A percentile compares a stretch with the other conserved stretches of the same genome.
Evolutionary conservation across 495 filamentous ascomycete genomes (phyloP).

Genomic region (Trichoderma reesei): DNA sequence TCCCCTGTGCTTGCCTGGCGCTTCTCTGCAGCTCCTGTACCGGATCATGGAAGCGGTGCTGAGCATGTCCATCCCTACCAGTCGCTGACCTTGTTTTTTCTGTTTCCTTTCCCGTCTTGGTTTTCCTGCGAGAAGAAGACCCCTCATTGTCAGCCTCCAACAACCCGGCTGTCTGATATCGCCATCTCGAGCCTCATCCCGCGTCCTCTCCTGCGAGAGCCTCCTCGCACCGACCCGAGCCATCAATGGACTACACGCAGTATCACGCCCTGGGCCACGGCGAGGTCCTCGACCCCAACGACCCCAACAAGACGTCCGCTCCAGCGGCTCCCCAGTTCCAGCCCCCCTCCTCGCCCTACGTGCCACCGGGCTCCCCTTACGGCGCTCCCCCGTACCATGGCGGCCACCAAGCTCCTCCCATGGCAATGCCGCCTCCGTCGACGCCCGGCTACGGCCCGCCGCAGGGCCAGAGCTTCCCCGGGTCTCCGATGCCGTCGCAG

Average conservation of each 20-base stretch:
- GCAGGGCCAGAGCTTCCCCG: constrained; percentile 20
- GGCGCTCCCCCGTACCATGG: constrained; percentile 21
- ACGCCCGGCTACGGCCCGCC: constrained; percentile 26
- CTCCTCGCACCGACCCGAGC: constrained; percentile 22
- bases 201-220: no score
- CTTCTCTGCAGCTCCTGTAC: no score
- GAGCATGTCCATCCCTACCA: neutral
- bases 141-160: neutral
- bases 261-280: constrained; percentile 64
- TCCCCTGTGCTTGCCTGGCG: no score
- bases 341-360: constrained; percentile 45
- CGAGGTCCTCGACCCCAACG: constrained; percentile 50
- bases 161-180: neutral
- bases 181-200: neutral
- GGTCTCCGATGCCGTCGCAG: constrained; percentile 18
- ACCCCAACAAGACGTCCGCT: constrained; percentile 47
- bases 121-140: neutral
- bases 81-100: neutral
- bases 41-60: constrained; percentile 1
- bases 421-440: constrained; percentile 22
- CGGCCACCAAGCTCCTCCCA: constrained; percentile 18
- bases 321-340: constrained; percentile 49
- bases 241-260: constrained; percentile 71
- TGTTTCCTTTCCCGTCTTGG: neutral
- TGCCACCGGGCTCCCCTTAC: constrained; percentile 36